These are phyloP conservation scores for Neobulgaria alba DNA, from an alignment of 2,329 filamentous ascomycete genomes.

Conservation along the genomic window DNA sequence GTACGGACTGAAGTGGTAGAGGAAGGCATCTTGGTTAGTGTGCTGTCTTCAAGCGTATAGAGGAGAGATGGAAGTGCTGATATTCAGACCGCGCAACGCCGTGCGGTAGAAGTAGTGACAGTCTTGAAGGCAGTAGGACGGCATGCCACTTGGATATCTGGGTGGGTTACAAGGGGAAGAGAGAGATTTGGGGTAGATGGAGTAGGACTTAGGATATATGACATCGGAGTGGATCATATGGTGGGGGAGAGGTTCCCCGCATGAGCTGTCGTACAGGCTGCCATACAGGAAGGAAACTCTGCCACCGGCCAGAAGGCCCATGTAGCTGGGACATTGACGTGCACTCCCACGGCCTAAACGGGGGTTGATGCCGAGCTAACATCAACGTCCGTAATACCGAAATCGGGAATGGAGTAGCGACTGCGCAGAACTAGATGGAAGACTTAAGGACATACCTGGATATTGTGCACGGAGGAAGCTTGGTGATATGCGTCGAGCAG, in stretches of 20 bases:
- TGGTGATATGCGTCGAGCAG: no score
- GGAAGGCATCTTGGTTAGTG: conserved; percentile 49
- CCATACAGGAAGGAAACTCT: conserved; percentile 13
- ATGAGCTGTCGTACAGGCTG: conserved; percentile 12
- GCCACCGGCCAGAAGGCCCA: conserved; percentile 23
- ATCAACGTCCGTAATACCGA: conserved; percentile 11
- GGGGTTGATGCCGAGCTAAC: conserved; percentile 13
- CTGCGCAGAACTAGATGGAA: neutral
- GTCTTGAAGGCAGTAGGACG: conserved; percentile 72
- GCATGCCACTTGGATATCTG: conserved; percentile 46
- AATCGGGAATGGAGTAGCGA: neutral
- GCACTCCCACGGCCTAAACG: conserved; percentile 20
- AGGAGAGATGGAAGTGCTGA: conserved; percentile 70
- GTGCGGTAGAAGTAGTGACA: conserved; percentile 92
- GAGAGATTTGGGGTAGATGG: conserved; percentile 2
- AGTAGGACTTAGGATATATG: conserved; percentile 21
- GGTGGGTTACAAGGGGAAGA: conserved; percentile 1
- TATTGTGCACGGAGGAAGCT: no score
- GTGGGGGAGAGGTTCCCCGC: conserved; percentile 19
- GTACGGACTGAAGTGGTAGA: conserved; percentile 57
- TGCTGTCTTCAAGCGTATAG: conserved; percentile 51
- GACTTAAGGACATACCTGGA: neutral
- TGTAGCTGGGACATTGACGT: conserved; percentile 13
- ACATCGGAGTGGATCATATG: conserved; percentile 3
- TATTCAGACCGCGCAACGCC: conserved; percentile 75